These are phyloP conservation scores for Euphrasia arctica DNA, from an alignment of 305 asterid genomes.

Conservation along the genomic window DNA sequence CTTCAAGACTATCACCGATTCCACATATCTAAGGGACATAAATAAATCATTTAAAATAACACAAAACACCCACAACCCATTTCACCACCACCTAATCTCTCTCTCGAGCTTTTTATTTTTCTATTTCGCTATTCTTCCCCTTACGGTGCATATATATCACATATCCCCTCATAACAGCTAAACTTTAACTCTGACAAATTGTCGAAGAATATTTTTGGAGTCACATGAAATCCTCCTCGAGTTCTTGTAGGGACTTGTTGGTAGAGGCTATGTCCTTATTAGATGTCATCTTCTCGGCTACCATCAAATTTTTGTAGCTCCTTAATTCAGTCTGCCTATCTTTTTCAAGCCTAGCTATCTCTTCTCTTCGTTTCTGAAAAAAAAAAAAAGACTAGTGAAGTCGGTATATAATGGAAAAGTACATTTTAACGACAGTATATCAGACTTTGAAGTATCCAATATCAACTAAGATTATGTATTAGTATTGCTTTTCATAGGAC, in stretches of 20 bases:
- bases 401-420: neutral
- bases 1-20: neutral
- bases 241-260: conserved; percentile 83
- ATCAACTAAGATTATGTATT: too few species aligned
- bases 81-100: neutral
- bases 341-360: conserved; percentile 73
- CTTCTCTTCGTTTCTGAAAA: conserved; percentile 75
- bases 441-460: too few species aligned
- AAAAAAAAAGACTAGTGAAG: conserved; percentile 22
- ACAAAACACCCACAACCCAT: conserved; percentile 5
- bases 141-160: conserved; percentile 6
- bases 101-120: conserved; percentile 18
- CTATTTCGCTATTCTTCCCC: conserved; percentile 2
- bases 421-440: too few species aligned
- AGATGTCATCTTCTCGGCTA: conserved; percentile 95
- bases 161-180: conserved; percentile 12
- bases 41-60: neutral
- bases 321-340: conserved; percentile 81
- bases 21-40: conserved; percentile 21
- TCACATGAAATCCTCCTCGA: conserved; percentile 98
- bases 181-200: neutral
- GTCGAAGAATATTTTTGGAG: conserved; percentile 4
- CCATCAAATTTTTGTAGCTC: conserved; percentile 98
- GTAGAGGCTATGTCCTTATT: conserved; percentile 87
- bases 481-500: too few species aligned